These are phyloP conservation scores for Cyclotella kingstonii DNA, from an alignment of 108 stramenopile genomes.

Conservation along the genomic window DNA sequence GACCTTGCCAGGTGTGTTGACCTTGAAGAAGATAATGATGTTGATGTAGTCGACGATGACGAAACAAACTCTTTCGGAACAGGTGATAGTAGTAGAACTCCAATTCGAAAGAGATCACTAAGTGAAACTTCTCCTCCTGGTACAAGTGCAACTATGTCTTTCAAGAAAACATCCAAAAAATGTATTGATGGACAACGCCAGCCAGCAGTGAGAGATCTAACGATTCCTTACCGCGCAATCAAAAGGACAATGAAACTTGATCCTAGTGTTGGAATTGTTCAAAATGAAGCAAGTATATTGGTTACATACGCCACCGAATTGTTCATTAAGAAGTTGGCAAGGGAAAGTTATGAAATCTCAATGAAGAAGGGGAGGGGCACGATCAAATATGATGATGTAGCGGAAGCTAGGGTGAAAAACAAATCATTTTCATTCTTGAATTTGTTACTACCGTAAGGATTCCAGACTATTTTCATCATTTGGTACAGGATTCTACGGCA, in stretches of 20 bases:
- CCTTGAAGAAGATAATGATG: too few relatives aligned
- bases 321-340: slow-evolving; percentile 70
- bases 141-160: not conserved
- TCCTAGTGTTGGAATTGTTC: slow-evolving; percentile 77
- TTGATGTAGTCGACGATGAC: too few relatives aligned
- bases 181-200: slow-evolving; percentile 7
- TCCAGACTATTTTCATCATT: too few relatives aligned
- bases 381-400: slow-evolving; percentile 86
- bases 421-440: slow-evolving; percentile 64
- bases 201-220: slow-evolving; percentile 69
- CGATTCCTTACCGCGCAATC: slow-evolving; percentile 79
- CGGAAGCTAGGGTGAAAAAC: slow-evolving; percentile 76
- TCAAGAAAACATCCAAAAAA: slow-evolving; percentile 3
- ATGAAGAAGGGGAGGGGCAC: slow-evolving; percentile 70
- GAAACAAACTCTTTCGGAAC: not conserved
- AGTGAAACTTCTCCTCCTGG: slow-evolving; percentile 8
- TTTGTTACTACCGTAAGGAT: slow-evolving; percentile 60
- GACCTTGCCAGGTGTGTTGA: too few relatives aligned
- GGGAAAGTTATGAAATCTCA: slow-evolving; percentile 62
- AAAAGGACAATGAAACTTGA: slow-evolving; percentile 86
- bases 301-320: slow-evolving; percentile 71
- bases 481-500: too few relatives aligned
- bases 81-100: slow-evolving; percentile 10
- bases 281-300: slow-evolving; percentile 86
- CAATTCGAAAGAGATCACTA: slow-evolving; percentile 5